A percentile compares a stretch with the other conserved stretches of the same genome.
These are phyloP conservation scores for Pseudodiploospora longispora DNA, from an alignment of 2,329 filamentous ascomycete species.

Conservation along the genomic window DNA sequence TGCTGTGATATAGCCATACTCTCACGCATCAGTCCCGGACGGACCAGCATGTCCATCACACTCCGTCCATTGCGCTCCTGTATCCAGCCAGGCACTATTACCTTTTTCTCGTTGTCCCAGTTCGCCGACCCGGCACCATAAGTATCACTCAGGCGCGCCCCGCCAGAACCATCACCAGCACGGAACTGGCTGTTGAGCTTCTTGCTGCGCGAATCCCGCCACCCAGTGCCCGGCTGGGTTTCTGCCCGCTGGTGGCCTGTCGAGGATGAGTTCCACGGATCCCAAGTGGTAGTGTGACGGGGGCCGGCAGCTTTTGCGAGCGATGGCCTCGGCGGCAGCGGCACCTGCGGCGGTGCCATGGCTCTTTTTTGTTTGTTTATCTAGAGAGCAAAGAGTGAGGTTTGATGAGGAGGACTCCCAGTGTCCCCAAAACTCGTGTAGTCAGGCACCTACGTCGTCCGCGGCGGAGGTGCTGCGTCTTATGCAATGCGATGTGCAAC, in stretches of 20 bases:
- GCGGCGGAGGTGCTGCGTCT: neutral
- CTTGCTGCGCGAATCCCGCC: constrained; percentile 60
- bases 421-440: too few relatives aligned
- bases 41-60: constrained; percentile 46
- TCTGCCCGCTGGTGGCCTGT: constrained; percentile 75
- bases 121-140: constrained; percentile 56
- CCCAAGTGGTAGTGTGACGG: constrained; percentile 40
- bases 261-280: constrained; percentile 65
- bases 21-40: constrained; percentile 24
- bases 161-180: constrained; percentile 43
- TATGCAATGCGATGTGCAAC: neutral
- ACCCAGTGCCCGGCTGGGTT: constrained; percentile 53
- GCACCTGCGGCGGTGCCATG: constrained; percentile 3
- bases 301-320: constrained; percentile 32
- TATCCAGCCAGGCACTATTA: constrained; percentile 35
- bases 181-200: constrained; percentile 67
- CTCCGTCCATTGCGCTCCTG: constrained; percentile 32
- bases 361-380: constrained; percentile 1
- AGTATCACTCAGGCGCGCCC: constrained; percentile 53
- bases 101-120: constrained; percentile 37
- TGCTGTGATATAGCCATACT: constrained; percentile 7
- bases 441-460: too few relatives aligned
- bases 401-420: too few relatives aligned
- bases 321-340: constrained; percentile 4
- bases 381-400: too few relatives aligned